Conservation (phyloP, 2,329 filamentous ascomycete genomes). For the Parastagonospora nodorum region DNA sequence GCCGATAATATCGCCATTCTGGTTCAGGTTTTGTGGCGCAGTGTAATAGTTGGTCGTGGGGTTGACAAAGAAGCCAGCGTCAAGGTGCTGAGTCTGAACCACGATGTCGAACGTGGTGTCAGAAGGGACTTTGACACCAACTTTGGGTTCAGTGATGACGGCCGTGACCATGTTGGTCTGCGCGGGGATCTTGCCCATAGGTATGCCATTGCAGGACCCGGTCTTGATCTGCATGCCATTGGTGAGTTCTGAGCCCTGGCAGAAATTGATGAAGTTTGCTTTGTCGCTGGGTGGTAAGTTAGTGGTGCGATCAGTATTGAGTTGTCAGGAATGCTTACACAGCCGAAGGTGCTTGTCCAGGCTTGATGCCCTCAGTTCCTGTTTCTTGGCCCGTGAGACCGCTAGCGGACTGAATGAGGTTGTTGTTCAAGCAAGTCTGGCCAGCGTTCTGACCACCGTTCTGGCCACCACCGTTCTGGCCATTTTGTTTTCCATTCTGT, state of each 20-base stretch:
- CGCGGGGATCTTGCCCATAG: constrained; percentile 62
- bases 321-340: constrained; percentile 45
- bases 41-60: constrained; percentile 60
- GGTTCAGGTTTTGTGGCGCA: constrained; percentile 56
- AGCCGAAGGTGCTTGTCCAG: constrained; percentile 49
- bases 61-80: constrained; percentile 60
- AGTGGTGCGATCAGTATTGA: constrained; percentile 1
- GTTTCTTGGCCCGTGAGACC: constrained; percentile 48
- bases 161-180: constrained; percentile 60
- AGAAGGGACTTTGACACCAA: constrained; percentile 48
- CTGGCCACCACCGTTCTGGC: neutral
- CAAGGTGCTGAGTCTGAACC: constrained; percentile 56
- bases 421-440: constrained; percentile 21
- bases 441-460: constrained; percentile 17
- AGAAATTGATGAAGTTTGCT: constrained; percentile 67
- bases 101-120: constrained; percentile 54
- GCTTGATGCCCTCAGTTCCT: constrained; percentile 24
- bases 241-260: constrained; percentile 58
- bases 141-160: constrained; percentile 55
- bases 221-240: constrained; percentile 57
- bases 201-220: constrained; percentile 63
- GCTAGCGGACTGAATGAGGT: constrained; percentile 50
- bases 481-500: neutral
- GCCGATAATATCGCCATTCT: constrained; percentile 50
- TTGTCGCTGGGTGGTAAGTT: constrained; percentile 44